These are phyloP conservation scores for Akebia trifoliata DNA, from an alignment of 164 flowering plant genomes.

Conservation along the genomic window DNA sequence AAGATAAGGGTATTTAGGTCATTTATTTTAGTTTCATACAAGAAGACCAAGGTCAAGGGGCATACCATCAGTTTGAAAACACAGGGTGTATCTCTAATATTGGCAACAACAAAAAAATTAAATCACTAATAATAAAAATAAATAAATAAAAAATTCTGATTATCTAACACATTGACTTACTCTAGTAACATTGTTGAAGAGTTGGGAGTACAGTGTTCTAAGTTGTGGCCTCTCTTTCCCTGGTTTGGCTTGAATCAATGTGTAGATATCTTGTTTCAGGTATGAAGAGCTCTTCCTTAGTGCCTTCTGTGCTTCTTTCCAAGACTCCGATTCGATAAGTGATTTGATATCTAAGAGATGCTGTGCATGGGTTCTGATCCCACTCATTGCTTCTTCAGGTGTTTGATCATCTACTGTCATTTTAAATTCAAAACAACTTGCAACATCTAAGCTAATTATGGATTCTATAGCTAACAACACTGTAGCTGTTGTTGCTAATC, in stretches of 20 bases:
- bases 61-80: too few species aligned
- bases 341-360: slow-evolving; percentile 38
- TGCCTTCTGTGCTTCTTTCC: slow-evolving; percentile 58
- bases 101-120: neutral
- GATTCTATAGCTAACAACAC: slow-evolving; percentile 16
- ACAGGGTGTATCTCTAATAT: too few species aligned
- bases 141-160: neutral
- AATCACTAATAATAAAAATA: neutral
- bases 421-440: slow-evolving; percentile 40
- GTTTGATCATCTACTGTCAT: slow-evolving; percentile 60
- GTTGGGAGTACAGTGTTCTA: slow-evolving; percentile 52
- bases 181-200: slow-evolving; percentile 25
- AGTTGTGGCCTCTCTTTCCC: slow-evolving; percentile 51
- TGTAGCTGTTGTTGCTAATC: slow-evolving; percentile 1
- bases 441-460: slow-evolving; percentile 10
- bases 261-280: slow-evolving; percentile 62
- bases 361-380: slow-evolving; percentile 36
- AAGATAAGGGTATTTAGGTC: too few species aligned
- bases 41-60: too few species aligned
- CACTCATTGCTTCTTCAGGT: slow-evolving; percentile 51
- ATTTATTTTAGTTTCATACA: too few species aligned
- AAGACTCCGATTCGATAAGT: slow-evolving; percentile 41
- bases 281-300: slow-evolving; percentile 43
- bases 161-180: too few species aligned
- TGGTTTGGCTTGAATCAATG: slow-evolving; percentile 65